A percentile compares a stretch with the other conserved stretches of the same genome.
These are phyloP conservation scores for Stagonosporopsis rhizophila DNA, from an alignment of 2,329 filamentous ascomycete genomes.

Conservation along the genomic window DNA sequence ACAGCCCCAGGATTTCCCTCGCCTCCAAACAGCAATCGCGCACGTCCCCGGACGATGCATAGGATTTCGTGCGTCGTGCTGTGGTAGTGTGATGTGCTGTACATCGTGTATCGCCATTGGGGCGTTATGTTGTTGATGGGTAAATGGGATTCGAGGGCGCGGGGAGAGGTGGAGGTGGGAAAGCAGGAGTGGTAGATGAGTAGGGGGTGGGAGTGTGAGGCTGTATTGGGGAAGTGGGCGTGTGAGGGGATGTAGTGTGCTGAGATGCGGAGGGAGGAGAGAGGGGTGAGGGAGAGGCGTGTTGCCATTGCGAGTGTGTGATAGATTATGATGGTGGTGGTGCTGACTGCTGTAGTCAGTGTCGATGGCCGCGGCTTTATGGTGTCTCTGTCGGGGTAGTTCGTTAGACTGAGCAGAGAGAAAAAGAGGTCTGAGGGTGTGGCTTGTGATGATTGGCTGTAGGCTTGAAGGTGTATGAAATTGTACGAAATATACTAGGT, in stretches of 20 bases:
- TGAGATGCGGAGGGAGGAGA: conserved; percentile 63
- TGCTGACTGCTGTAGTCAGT: background rate
- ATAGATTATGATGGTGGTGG: background rate
- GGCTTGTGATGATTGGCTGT: background rate
- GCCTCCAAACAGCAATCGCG: conserved; percentile 70
- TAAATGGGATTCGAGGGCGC: conserved; percentile 65
- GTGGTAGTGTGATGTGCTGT: conserved; percentile 70
- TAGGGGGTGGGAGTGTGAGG: conserved; percentile 67
- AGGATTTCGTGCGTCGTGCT: conserved; percentile 72
- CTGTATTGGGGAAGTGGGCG: conserved; percentile 67
- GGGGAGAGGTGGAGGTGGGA: conserved; percentile 51
- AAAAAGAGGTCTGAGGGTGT: background rate
- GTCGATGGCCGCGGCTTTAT: background rate
- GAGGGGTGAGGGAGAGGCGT: conserved; percentile 48
- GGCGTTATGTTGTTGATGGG: conserved; percentile 59
- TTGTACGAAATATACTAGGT: background rate
- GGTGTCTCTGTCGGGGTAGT: background rate
- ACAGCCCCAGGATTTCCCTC: conserved; percentile 66
- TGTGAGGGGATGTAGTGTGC: conserved; percentile 66
- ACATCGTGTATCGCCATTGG: conserved; percentile 76
- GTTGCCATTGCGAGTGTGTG: conserved; percentile 15
- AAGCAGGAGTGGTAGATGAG: conserved; percentile 71
- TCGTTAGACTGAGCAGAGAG: background rate
- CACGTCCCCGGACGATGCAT: conserved; percentile 64
- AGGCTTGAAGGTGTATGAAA: background rate